phyloP scores from a whole-genome alignment of 257 asterid genomes.

The Ocimum tenuiflorum region DNA sequence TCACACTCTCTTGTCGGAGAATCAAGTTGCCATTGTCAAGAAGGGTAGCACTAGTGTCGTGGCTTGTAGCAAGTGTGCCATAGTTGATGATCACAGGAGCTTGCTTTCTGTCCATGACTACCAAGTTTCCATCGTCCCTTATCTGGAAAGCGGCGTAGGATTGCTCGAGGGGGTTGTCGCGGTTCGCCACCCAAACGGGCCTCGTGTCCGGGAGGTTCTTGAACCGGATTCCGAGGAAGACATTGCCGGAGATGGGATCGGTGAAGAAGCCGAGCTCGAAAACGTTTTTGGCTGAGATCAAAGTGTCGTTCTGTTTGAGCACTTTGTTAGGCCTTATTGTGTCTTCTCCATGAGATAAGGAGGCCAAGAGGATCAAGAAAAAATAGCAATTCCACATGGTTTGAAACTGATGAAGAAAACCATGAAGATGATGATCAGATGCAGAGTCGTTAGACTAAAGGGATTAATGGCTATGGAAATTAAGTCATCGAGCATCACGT shows the following conservation, averaged over 20 bases:
- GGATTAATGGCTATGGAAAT: no score
- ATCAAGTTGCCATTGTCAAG: conserved; percentile 7
- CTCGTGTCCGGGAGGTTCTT: background rate
- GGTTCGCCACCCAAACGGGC: conserved; percentile 16
- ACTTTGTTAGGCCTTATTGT: conserved; percentile 6
- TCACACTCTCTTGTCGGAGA: background rate
- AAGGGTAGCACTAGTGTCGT: conserved; percentile 4
- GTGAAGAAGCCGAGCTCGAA: conserved; percentile 11
- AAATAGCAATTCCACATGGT: background rate
- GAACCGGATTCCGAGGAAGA: conserved; percentile 10
- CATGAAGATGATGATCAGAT: no score
- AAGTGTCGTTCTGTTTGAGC: conserved; percentile 1
- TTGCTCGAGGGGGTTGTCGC: conserved; percentile 8
- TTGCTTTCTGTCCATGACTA: background rate
- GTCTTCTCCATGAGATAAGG: conserved; percentile 2
- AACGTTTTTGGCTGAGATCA: background rate
- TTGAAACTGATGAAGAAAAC: background rate
- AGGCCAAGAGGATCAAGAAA: background rate
- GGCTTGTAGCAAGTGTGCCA: background rate
- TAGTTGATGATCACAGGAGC: background rate
- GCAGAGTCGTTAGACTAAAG: no score
- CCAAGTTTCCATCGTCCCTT: conserved; percentile 7
- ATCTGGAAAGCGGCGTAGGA: background rate
- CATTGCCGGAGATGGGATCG: background rate
- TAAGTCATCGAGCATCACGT: no score